phyloP scores from a whole-genome alignment of 257 asterid genomes.

The Linderniella brevidens region DNA sequence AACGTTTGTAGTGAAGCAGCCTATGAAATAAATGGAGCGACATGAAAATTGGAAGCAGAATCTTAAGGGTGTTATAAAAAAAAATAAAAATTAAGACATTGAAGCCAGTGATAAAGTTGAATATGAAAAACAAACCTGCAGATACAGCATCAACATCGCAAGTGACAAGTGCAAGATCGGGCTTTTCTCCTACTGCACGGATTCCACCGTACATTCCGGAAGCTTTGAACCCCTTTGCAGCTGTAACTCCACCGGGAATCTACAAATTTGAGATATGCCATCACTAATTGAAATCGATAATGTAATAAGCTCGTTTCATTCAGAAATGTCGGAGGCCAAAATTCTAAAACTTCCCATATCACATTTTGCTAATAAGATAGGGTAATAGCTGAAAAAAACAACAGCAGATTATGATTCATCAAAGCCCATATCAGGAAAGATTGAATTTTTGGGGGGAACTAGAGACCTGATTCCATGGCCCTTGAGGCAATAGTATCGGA shows the following conservation, averaged over 20 bases:
- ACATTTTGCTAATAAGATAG: too few relatives aligned
- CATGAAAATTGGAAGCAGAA: constrained; percentile 4
- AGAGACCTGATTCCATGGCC: constrained; percentile 74
- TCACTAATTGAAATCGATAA: constrained; percentile 9
- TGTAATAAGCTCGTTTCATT: not conserved
- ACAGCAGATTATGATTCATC: not conserved
- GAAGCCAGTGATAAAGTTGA: not conserved
- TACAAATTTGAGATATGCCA: constrained; percentile 17
- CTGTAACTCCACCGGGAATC: constrained; percentile 93
- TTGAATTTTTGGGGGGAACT: not conserved
- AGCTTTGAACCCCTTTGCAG: constrained; percentile 93
- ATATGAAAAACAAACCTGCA: constrained; percentile 45
- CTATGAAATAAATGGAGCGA: constrained; percentile 22
- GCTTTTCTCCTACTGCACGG: constrained; percentile 96
- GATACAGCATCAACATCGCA: constrained; percentile 82
- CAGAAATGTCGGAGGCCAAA: not conserved
- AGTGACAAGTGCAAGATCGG: constrained; percentile 84
- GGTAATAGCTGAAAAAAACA: not conserved
- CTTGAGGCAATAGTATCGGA: constrained; percentile 73
- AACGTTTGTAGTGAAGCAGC: constrained; percentile 75
- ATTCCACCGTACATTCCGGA: constrained; percentile 91
- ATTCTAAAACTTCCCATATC: too few relatives aligned
- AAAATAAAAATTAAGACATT: not conserved
- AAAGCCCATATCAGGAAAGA: not conserved
- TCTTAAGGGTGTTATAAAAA: constrained; percentile 3